phyloP scores from a whole-genome alignment of 1,284 basidiomycete species.

The Vanrija sp. region DNA sequence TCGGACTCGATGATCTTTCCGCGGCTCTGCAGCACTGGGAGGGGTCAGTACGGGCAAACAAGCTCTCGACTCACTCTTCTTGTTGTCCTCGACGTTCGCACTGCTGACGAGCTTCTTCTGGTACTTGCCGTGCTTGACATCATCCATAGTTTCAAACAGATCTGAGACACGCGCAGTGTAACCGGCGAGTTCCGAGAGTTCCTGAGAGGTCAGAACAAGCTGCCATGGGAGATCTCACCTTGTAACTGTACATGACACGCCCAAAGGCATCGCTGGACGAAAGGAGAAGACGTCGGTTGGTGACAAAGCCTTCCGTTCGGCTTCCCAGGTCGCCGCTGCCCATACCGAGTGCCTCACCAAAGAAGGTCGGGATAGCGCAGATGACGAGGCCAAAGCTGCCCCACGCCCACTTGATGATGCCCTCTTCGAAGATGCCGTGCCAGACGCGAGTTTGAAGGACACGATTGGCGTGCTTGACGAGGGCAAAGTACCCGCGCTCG shows the following conservation, averaged over 20 bases:
- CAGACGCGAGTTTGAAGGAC: constrained; percentile 79
- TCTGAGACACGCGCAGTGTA: constrained; percentile 89
- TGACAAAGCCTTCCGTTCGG: constrained; percentile 89
- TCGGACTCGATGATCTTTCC: constrained; percentile 79
- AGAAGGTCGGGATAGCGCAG: constrained; percentile 92
- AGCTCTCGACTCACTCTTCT: constrained; percentile 59
- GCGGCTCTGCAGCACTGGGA: constrained; percentile 68
- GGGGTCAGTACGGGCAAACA: background rate
- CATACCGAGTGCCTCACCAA: constrained; percentile 71
- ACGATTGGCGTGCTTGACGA: constrained; percentile 83
- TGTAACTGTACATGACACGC: constrained; percentile 88
- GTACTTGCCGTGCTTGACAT: constrained; percentile 77
- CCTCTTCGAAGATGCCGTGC: constrained; percentile 90
- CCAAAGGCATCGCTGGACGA: constrained; percentile 59
- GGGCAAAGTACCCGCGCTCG: constrained; percentile 82
- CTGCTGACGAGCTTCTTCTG: constrained; percentile 82
- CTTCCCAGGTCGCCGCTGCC: constrained; percentile 67
- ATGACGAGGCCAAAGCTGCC: constrained; percentile 88
- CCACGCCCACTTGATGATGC: constrained; percentile 97
- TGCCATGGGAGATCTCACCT: constrained; percentile 29
- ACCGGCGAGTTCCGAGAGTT: constrained; percentile 90
- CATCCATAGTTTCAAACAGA: constrained; percentile 86
- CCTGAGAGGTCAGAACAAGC: constrained; percentile 41
- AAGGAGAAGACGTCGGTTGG: constrained; percentile 83
- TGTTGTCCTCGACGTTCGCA: constrained; percentile 72